phyloP scores from a whole-genome alignment of 441 rosid genomes.

The Syzygium malaccense region DNA sequence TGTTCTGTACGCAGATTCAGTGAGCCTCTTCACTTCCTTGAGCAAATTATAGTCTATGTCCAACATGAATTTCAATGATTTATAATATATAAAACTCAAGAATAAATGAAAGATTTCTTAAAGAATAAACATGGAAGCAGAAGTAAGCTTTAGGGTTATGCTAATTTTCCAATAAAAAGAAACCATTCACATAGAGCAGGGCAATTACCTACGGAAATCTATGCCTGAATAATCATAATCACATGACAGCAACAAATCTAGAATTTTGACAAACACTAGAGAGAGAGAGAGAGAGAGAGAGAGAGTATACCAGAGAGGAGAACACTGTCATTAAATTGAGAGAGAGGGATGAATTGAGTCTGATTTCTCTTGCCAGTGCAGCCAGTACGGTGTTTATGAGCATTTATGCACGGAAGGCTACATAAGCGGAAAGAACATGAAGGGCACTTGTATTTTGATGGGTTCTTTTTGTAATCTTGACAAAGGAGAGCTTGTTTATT shows the following conservation, averaged over 20 bases:
- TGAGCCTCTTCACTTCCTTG: conserved; percentile 64
- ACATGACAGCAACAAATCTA: background rate
- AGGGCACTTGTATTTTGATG: conserved; percentile 67
- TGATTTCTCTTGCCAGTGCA: conserved; percentile 49
- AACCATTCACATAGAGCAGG: background rate
- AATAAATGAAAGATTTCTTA: background rate
- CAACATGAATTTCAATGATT: background rate
- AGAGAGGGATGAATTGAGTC: conserved; percentile 49
- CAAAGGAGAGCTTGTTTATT: conserved; percentile 13
- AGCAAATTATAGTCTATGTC: conserved; percentile 58
- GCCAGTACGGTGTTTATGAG: conserved; percentile 69
- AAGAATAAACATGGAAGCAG: background rate
- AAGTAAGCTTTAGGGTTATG: background rate
- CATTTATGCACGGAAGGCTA: conserved; percentile 65
- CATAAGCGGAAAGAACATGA: conserved; percentile 68
- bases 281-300: no score
- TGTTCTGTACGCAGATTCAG: conserved; percentile 58
- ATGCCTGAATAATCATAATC: background rate
- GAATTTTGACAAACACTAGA: background rate
- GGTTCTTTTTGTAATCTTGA: conserved; percentile 47
- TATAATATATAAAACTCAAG: background rate
- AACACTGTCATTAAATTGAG: conserved; percentile 51
- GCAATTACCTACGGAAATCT: background rate
- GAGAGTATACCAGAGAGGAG: conserved; percentile 50
- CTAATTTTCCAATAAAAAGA: background rate